These are phyloP conservation scores for Rhexocercosporidium sp. DNA, from an alignment of 2,329 filamentous ascomycete genomes.

Conservation along the genomic window DNA sequence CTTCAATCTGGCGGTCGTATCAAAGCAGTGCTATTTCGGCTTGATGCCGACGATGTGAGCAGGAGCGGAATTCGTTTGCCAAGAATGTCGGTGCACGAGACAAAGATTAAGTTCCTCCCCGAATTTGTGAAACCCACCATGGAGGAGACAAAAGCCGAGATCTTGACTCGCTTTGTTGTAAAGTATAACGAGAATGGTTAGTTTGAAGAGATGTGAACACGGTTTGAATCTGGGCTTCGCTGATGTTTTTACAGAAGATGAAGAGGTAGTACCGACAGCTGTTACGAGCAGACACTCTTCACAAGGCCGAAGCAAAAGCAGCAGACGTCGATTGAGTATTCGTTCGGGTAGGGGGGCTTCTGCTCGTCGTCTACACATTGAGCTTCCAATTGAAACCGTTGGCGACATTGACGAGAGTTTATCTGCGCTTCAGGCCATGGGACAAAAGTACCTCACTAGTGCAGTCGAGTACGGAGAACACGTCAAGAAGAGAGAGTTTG, in stretches of 20 bases:
- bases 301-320: not conserved
- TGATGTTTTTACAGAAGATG: not conserved
- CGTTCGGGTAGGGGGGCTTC: not conserved
- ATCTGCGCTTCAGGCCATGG: not conserved
- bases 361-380: not conserved
- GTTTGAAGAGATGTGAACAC: not conserved
- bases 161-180: not conserved
- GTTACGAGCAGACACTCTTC: not conserved
- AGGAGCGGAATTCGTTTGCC: not conserved
- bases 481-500: not conserved
- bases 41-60: not conserved
- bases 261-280: too few relatives aligned
- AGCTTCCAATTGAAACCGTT: not conserved
- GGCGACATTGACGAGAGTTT: not conserved
- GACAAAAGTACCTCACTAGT: not conserved
- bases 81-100: not conserved
- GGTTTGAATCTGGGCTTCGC: not conserved
- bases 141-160: constrained; percentile 1
- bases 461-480: constrained; percentile 1
- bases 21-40: not conserved
- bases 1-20: not conserved
- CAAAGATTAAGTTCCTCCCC: not conserved
- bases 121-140: not conserved
- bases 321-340: not conserved
- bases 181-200: not conserved